Evolutionary conservation across 129 eudicot species (phyloP).

Genomic region (Pittosporum tobira): DNA sequence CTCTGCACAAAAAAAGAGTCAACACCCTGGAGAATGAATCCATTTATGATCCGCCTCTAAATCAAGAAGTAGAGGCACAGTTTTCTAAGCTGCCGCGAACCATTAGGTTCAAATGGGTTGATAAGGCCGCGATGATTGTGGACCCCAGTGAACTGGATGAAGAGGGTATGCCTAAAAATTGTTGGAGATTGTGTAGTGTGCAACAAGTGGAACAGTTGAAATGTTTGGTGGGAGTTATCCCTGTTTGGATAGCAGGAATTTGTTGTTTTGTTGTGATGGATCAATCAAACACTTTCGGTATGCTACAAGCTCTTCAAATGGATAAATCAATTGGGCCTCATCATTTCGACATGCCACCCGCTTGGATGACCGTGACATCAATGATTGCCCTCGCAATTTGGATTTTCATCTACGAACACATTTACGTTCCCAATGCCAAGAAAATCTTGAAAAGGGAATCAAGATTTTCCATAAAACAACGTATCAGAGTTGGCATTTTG

Average conservation of each 20-base stretch:
- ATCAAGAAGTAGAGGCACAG: not conserved
- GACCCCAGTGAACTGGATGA: constrained; percentile 35
- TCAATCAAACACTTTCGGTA: constrained; percentile 49
- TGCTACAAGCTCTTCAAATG: constrained; percentile 61
- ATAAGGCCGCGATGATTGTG: constrained; percentile 46
- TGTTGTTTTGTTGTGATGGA: constrained; percentile 54
- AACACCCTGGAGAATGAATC: constrained; percentile 2
- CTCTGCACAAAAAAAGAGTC: constrained; percentile 39
- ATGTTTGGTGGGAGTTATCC: constrained; percentile 39
- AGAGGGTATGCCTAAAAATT: constrained; percentile 18
- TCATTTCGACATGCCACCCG: constrained; percentile 53
- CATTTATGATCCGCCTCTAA: constrained; percentile 20
- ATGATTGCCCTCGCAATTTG: constrained; percentile 59
- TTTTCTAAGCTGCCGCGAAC: not conserved
- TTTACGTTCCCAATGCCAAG: constrained; percentile 26
- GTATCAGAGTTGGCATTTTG: constrained; percentile 45
- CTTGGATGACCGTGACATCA: constrained; percentile 38
- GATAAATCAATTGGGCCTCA: constrained; percentile 24
- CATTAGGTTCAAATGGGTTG: constrained; percentile 39
- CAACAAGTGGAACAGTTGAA: constrained; percentile 64
- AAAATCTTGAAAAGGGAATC: constrained; percentile 26
- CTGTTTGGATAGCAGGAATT: constrained; percentile 53
- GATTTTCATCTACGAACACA: constrained; percentile 46
- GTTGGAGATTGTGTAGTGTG: constrained; percentile 48
- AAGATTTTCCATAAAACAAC: constrained; percentile 28